Conservation (phyloP, 2,329 filamentous ascomycete genomes). For the Pyricularia pennisetigena region DNA sequence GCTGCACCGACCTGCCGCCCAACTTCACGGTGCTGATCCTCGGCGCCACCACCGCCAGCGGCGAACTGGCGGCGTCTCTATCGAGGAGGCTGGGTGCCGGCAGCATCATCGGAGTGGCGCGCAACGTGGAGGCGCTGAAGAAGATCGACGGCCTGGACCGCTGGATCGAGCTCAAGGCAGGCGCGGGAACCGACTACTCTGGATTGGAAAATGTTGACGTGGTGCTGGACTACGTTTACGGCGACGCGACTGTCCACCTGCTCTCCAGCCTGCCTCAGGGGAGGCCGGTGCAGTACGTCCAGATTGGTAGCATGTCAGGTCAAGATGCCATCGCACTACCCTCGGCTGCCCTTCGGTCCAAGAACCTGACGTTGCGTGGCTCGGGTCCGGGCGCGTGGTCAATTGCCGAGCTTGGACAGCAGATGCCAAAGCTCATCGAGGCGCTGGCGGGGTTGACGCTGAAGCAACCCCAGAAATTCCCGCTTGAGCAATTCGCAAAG, state of each 20-base stretch:
- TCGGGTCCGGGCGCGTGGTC: slow-evolving; percentile 34
- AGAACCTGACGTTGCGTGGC: slow-evolving; percentile 36
- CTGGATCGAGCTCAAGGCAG: slow-evolving; percentile 28
- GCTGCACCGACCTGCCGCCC: slow-evolving; percentile 26
- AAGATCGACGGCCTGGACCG: slow-evolving; percentile 32
- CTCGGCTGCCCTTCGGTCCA: slow-evolving; percentile 32
- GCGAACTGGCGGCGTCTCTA: slow-evolving; percentile 37
- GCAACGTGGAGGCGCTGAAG: slow-evolving; percentile 30
- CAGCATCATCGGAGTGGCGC: slow-evolving; percentile 39
- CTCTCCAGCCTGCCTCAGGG: slow-evolving; percentile 25
- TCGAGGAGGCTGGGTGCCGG: slow-evolving; percentile 37
- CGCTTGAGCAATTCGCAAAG: slow-evolving; percentile 21
- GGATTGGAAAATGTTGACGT: slow-evolving; percentile 37
- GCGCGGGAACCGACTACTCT: slow-evolving; percentile 34
- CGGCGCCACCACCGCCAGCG: slow-evolving; percentile 82
- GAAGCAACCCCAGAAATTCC: slow-evolving; percentile 15
- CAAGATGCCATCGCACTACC: slow-evolving; percentile 26
- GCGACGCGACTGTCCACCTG: slow-evolving; percentile 28
- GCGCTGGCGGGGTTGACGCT: slow-evolving; percentile 16
- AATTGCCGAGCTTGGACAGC: slow-evolving; percentile 17
- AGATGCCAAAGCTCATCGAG: slow-evolving; percentile 19
- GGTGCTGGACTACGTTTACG: slow-evolving; percentile 49
- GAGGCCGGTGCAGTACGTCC: slow-evolving; percentile 40
- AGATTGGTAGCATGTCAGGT: slow-evolving; percentile 36
- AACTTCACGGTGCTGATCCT: slow-evolving; percentile 57